Base-by-base conservation (phyloP, 1,284 basidiomycete species). In the Tylopilus sp. region DNA sequence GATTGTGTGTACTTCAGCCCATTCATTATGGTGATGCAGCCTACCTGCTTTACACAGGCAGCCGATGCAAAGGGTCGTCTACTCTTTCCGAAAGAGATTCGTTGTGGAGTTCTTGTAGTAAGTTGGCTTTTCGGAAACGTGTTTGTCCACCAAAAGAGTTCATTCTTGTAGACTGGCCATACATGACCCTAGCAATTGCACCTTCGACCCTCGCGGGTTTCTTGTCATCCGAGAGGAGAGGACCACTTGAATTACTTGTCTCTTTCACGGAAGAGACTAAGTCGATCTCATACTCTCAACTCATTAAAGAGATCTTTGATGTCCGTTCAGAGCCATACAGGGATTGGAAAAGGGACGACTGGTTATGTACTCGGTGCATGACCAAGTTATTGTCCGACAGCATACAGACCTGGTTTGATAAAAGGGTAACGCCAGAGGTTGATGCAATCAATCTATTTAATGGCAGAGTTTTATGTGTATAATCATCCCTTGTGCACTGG, bases 331-430 rank as follows among this genome's bases (percentile, higher is more conserved):
- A 70, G n/a, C 31, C 41, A 13, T 81, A 76, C 70, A 68, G 61
- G n/a, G 48, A 71, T 29, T 81, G 79, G 82, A 69, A 74, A 31
- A 77, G 76, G 64, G 70, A 75, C 17, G 75, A 81, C 41, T 78
- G 75, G 78, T 25, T 82, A n/a, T 83, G 82, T 67, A 65, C 71
- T 52, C 25, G 53, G 2, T 82, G 81, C 64, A 72, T 83, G 55
- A 68, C 55, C 19, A 67, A 64, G 31, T 66, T 83, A 35, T 37
- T 83, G 45, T 67, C 66, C 10, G 68, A 72, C 21, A 77, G 78
- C 66, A 64, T 82, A 25, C 76, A 77, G 39, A 52, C 76, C 25
- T 83, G 82, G 82, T 67, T 72, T 27, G 50, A 68, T 8, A 8
- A 27, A 34, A 62, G 35, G 58, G 52, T n/a, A 4, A 35, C 29